Conservation (phyloP, 306 rosid genomes). For the Lathyrus oleraceus region DNA sequence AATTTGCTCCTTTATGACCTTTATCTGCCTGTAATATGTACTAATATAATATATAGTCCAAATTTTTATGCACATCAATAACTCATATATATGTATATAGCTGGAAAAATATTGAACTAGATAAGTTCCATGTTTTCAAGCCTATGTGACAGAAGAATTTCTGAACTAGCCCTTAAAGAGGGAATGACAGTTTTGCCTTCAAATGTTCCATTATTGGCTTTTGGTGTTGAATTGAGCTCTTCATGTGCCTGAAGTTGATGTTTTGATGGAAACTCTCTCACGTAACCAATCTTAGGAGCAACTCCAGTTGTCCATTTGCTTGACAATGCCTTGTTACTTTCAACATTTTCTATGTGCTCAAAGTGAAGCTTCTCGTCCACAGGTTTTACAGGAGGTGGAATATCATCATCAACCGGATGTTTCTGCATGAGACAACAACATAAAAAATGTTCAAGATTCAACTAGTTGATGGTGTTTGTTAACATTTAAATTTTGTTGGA, state of each 20-base stretch:
- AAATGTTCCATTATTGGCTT: slow-evolving; percentile 28
- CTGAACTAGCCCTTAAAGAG: slow-evolving; percentile 69
- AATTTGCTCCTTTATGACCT: slow-evolving; percentile 35
- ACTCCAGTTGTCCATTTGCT: slow-evolving; percentile 69
- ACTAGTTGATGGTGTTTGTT: not conserved
- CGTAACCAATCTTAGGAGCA: slow-evolving; percentile 65
- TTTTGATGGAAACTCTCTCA: slow-evolving; percentile 55
- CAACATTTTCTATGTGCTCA: slow-evolving; percentile 23
- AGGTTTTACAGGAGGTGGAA: slow-evolving; percentile 33
- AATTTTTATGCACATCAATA: not conserved
- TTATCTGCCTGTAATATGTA: slow-evolving; percentile 19
- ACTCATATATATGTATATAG: not conserved
- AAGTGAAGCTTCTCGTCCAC: not conserved
- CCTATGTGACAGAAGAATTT: slow-evolving; percentile 56
- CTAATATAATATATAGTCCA: not conserved
- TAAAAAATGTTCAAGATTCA: not conserved
- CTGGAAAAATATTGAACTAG: not conserved
- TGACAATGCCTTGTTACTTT: slow-evolving; percentile 33
- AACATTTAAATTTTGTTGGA: not conserved
- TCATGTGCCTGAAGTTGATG: slow-evolving; percentile 74
- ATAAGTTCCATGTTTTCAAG: slow-evolving; percentile 51
- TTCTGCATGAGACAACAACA: slow-evolving; percentile 44
- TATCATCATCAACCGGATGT: slow-evolving; percentile 68
- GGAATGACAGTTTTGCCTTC: slow-evolving; percentile 50
- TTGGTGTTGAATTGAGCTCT: slow-evolving; percentile 57